phyloP scores from a whole-genome alignment of 768 basidiomycete genomes.

The Udeniomyces megalosporus region DNA sequence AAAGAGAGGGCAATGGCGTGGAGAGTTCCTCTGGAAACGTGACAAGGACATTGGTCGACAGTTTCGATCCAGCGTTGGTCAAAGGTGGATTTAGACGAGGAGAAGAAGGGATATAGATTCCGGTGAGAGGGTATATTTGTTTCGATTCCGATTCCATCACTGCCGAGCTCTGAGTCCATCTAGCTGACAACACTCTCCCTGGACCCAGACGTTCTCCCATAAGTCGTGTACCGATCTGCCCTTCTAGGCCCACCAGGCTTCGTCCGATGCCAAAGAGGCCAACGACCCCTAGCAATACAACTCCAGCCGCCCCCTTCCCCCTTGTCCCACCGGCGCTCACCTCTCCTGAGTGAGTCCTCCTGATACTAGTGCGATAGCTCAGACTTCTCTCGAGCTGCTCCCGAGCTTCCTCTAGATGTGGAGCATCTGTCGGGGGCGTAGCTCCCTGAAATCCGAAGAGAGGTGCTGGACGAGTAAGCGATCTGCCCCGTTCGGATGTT shows the following conservation, averaged over 20 bases:
- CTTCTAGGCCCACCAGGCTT: no score
- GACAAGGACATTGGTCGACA: no score
- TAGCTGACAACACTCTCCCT: background rate
- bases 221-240: background rate
- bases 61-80: no score
- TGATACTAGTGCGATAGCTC: background rate
- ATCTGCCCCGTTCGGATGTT: background rate
- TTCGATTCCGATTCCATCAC: no score
- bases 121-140: no score
- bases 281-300: constrained; percentile 5
- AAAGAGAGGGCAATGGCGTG: no score
- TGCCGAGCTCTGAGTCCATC: no score
- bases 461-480: constrained; percentile 6
- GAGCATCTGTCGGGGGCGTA: background rate
- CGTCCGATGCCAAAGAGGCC: background rate
- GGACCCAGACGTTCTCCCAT: background rate
- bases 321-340: background rate
- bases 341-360: background rate
- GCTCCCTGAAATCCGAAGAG: background rate
- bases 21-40: no score
- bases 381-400: background rate
- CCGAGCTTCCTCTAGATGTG: background rate
- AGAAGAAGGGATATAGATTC: no score
- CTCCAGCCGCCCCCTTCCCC: background rate
- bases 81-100: no score